Percentiles rank a stretch among this genome's conserved stretches.
These are phyloP conservation scores for Vitis hybrid DNA, from an alignment of 177 flowering plant genomes.

Conservation along the genomic window DNA sequence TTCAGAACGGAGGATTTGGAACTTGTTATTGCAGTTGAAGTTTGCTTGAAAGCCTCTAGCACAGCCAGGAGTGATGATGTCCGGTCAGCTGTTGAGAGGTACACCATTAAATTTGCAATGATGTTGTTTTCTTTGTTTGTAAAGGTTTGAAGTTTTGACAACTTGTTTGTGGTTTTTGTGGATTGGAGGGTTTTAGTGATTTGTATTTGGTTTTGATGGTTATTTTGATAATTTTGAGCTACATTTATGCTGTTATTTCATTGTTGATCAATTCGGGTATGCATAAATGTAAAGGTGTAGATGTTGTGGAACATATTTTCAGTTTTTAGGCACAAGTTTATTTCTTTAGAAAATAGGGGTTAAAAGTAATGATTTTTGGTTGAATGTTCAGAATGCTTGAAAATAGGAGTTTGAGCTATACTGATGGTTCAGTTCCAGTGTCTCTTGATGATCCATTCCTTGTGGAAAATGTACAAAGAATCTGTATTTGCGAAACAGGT, in stretches of 20 bases:
- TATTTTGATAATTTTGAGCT: too few relatives aligned
- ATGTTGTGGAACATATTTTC: too few relatives aligned
- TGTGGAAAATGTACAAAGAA: slow-evolving; percentile 73
- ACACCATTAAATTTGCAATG: not conserved
- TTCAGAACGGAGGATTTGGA: slow-evolving; percentile 2
- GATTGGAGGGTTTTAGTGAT: too few relatives aligned
- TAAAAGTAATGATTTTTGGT: not conserved
- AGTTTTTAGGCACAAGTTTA: not conserved
- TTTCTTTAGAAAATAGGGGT: not conserved
- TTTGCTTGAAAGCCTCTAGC: slow-evolving; percentile 81
- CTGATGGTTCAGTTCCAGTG: slow-evolving; percentile 76
- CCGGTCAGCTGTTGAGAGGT: slow-evolving; percentile 78
- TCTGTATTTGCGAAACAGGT: slow-evolving; percentile 87
- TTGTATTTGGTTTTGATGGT: too few relatives aligned
- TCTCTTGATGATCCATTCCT: slow-evolving; percentile 75
- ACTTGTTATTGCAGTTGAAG: slow-evolving; percentile 68
- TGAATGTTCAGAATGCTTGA: slow-evolving; percentile 82
- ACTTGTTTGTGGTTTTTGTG: not conserved
- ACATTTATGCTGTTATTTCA: too few relatives aligned
- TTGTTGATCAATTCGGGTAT: not conserved
- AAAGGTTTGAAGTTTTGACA: too few relatives aligned
- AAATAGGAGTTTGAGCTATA: slow-evolving; percentile 83
- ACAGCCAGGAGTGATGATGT: slow-evolving; percentile 76
- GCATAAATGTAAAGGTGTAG: not conserved
- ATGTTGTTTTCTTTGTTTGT: not conserved